These are phyloP conservation scores for Nannochloropsis oceanica DNA, from an alignment of 108 stramenopile genomes.

Conservation along the genomic window DNA sequence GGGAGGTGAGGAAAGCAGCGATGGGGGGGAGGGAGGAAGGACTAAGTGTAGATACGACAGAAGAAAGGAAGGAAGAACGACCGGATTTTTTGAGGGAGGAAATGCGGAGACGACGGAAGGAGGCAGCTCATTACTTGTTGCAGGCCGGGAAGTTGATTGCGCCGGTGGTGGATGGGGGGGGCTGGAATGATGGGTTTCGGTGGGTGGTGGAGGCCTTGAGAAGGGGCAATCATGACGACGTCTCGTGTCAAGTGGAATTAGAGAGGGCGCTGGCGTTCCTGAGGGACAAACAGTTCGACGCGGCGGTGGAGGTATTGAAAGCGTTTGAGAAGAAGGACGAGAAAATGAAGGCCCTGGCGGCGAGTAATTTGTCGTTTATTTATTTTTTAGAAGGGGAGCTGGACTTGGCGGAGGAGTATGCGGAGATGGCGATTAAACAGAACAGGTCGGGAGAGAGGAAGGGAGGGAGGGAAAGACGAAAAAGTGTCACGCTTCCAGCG, in stretches of 20 bases:
- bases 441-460: constrained; percentile 21
- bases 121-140: constrained; percentile 39
- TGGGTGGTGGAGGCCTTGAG: constrained; percentile 57
- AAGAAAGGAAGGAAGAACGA: constrained; percentile 7
- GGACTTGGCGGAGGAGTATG: constrained; percentile 51
- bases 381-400: constrained; percentile 66
- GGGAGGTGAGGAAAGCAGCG: neutral
- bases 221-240: constrained; percentile 36
- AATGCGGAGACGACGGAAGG: constrained; percentile 26
- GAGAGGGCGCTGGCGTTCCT: constrained; percentile 49
- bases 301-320: constrained; percentile 46
- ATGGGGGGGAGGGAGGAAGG: neutral
- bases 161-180: constrained; percentile 44
- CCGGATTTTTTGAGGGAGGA: constrained; percentile 26
- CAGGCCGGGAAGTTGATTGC: constrained; percentile 57
- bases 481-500: too few relatives aligned
- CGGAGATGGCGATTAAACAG: constrained; percentile 53
- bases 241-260: constrained; percentile 52
- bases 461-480: neutral
- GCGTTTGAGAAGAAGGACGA: constrained; percentile 59
- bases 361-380: constrained; percentile 67
- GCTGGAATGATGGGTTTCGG: constrained; percentile 48
- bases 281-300: constrained; percentile 42
- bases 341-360: constrained; percentile 52
- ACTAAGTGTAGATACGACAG: constrained; percentile 11